phyloP scores from a whole-genome alignment of 129 eudicot genomes.

The Centaurea solstitialis region DNA sequence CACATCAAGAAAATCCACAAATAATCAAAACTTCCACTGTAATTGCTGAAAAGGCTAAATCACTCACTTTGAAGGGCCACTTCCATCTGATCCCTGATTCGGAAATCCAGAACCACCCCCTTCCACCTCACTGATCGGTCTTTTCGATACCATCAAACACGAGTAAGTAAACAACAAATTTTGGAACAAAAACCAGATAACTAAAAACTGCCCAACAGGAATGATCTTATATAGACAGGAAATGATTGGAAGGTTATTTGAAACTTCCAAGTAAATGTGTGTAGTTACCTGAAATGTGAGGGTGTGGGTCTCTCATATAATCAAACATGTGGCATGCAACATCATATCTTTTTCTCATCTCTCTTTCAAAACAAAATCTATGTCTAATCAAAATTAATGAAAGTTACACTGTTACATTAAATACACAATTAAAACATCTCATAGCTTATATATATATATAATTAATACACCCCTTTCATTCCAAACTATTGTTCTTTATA shows the following conservation, averaged over 20 bases:
- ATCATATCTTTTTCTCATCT: conserved; percentile 29
- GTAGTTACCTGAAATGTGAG: background rate
- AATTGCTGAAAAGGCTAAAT: background rate
- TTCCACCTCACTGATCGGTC: conserved; percentile 36
- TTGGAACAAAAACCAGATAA: conserved; percentile 11
- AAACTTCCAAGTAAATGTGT: conserved; percentile 33
- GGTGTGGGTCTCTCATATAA: conserved; percentile 15
- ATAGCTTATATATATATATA: background rate
- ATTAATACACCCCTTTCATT: background rate
- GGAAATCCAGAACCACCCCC: conserved; percentile 46
- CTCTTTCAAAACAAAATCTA: conserved; percentile 19
- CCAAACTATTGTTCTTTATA: background rate
- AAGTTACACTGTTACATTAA: background rate
- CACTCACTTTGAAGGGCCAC: conserved; percentile 46
- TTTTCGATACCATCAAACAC: conserved; percentile 58
- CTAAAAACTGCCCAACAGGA: conserved; percentile 20
- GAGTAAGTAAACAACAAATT: conserved; percentile 1
- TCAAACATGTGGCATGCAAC: conserved; percentile 7
- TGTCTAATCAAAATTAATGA: conserved; percentile 12
- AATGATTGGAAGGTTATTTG: conserved; percentile 15
- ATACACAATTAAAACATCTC: background rate
- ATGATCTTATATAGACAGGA: conserved; percentile 13
- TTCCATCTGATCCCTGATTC: conserved; percentile 32
- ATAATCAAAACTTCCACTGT: background rate
- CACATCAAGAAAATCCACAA: conserved; percentile 16